phyloP scores from a whole-genome alignment of 164 flowering plant species.

The Kalanchoe fedtschenkoi region DNA sequence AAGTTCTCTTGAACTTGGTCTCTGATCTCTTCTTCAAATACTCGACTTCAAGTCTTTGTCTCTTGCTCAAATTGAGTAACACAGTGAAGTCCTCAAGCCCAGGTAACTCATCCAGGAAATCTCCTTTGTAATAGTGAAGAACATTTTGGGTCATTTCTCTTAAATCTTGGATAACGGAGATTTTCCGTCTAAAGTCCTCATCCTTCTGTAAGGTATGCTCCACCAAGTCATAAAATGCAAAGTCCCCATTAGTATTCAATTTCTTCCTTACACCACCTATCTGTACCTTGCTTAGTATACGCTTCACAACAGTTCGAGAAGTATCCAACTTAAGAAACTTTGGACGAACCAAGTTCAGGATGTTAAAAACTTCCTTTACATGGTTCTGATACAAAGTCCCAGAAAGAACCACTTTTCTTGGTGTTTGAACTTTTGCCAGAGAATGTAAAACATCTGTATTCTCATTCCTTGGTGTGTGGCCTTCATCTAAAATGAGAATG shows the following conservation, averaged over 20 bases:
- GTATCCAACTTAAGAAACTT: conserved; percentile 13
- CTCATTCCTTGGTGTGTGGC: conserved; percentile 31
- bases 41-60: conserved; percentile 37
- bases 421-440: conserved; percentile 19
- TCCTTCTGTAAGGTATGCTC: conserved; percentile 67
- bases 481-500: conserved; percentile 32
- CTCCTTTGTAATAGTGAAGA: conserved; percentile 85
- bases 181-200: conserved; percentile 43
- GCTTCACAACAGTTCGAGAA: conserved; percentile 10
- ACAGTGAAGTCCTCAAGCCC: conserved; percentile 81
- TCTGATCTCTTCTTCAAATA: conserved; percentile 24
- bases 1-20: conserved; percentile 43
- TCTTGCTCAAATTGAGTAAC: conserved; percentile 42
- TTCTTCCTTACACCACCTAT: conserved; percentile 25
- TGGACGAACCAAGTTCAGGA: conserved; percentile 23
- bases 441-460: conserved; percentile 20
- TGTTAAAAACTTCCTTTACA: conserved; percentile 27
- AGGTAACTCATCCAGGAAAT: conserved; percentile 82
- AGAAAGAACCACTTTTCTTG: conserved; percentile 23
- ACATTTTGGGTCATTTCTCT: conserved; percentile 74
- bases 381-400: conserved; percentile 37
- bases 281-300: conserved; percentile 14
- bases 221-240: conserved; percentile 61
- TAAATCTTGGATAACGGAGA: conserved; percentile 59
- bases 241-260: conserved; percentile 23